Evolutionary conservation across 352 stramenopile genomes (phyloP).

Genomic region (Phytopythium mirpurense): DNA sequence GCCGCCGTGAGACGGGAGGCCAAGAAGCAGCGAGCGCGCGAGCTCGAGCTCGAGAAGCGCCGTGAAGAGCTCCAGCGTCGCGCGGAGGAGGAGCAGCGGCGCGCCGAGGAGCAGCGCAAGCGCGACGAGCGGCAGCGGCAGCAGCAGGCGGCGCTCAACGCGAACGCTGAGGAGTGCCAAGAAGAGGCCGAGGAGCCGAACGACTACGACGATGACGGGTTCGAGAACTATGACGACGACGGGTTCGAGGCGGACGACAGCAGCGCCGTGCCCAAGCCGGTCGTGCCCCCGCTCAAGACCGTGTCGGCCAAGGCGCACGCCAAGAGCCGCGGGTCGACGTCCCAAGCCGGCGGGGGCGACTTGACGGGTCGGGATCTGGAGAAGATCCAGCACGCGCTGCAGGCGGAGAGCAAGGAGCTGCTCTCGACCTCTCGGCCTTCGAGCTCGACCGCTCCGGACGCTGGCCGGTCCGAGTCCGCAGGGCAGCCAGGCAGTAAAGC

Average conservation of each 20-base stretch:
- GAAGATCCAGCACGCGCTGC: slow-evolving; percentile 59
- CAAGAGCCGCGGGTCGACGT: slow-evolving; percentile 11
- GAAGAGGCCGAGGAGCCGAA: slow-evolving; percentile 39
- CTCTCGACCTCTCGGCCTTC: slow-evolving; percentile 22
- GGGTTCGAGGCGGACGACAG: slow-evolving; percentile 35
- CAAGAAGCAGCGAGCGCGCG: slow-evolving; percentile 45
- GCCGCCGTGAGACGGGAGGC: slow-evolving; percentile 29
- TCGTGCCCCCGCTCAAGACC: slow-evolving; percentile 9
- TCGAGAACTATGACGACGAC: slow-evolving; percentile 62
- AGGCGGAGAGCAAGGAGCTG: slow-evolving; percentile 54
- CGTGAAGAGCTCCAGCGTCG: slow-evolving; percentile 45
- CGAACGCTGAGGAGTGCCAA: slow-evolving; percentile 66
- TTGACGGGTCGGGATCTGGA: slow-evolving; percentile 23
- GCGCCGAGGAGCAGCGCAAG: slow-evolving; percentile 35
- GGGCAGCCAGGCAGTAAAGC: slow-evolving; percentile 4
- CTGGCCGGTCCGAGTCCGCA: slow-evolving; percentile 4
- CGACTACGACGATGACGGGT: slow-evolving; percentile 64
- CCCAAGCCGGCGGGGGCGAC: neutral
- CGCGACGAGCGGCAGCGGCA: slow-evolving; percentile 45
- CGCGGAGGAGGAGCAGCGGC: slow-evolving; percentile 36
- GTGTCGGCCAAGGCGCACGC: slow-evolving; percentile 11
- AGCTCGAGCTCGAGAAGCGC: slow-evolving; percentile 42
- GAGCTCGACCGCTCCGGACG: slow-evolving; percentile 8
- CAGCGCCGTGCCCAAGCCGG: slow-evolving; percentile 19
- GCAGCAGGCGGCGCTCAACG: slow-evolving; percentile 50